Evolutionary conservation across 164 flowering plant species (phyloP), one percentile per base, ranked within the genome.

Genomic region (Vitis labrusca): DNA sequence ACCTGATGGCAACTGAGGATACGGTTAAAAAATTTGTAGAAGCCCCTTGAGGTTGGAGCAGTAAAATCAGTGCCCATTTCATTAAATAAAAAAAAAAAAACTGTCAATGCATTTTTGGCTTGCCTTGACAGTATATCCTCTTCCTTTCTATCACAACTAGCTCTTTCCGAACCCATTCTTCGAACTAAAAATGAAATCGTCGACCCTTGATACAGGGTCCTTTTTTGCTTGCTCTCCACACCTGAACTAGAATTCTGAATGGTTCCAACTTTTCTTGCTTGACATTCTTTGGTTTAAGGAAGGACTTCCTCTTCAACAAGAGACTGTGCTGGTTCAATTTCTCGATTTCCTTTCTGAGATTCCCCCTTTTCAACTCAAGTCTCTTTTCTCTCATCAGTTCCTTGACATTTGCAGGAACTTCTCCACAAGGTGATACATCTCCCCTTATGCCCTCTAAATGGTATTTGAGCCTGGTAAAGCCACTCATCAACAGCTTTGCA

Each of bases 371-470:
- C 53, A 15, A 70, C 15, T 73, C 73, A 16, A 73, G 49, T 23
- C 85, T 12, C 54, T 44, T 23, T 17, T 74, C 76, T 64, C 77
- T 80, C 63, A 81, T 80, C 7, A 50, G 27, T 16, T 76, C 67
- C 68, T 68, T 82, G 13, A 86, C 77, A 71, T 73, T 57, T n/a
- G 47, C 50, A 1, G 91, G 88, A 58, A 83, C 89, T 37, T 64
- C 63, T 55, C 29, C 50, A 69, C 92, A 87, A 13, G 85, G 81
- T 3, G n/a, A 15, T 17, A 81, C 86, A 76, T 84, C 87, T 10
- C 83, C 82, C n/a, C 82, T 66, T 5, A 82, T 60, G 50, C 88
- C 81, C 32, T 80, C 90, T 9, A 90, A 73, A 64, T 88, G 92
- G 61, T 64, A 68, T 78, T 80, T 84, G 1, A 90, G 84, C 32